phyloP scores from a whole-genome alignment of 2,329 filamentous ascomycete genomes.

The Pseudophaeomoniella oleicola region DNA sequence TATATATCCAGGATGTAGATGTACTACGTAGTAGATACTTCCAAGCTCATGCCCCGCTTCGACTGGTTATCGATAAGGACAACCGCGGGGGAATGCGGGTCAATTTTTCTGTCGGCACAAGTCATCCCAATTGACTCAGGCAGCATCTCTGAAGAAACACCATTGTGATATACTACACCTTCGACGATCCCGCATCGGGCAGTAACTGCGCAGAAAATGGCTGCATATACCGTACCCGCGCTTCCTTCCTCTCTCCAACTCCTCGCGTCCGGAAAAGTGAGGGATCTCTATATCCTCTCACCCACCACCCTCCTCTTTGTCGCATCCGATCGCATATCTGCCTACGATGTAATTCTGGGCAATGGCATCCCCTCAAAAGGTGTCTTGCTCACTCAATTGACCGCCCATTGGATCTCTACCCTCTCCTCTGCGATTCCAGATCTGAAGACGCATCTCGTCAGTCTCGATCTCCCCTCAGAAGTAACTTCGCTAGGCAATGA shows the following conservation, averaged over 20 bases:
- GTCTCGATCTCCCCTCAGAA: conserved; percentile 38
- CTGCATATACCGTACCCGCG: neutral
- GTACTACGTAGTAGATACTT: no score
- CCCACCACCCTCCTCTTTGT: conserved; percentile 63
- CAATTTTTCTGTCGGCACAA: no score
- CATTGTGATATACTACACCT: no score
- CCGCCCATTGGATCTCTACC: conserved; percentile 53
- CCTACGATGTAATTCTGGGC: conserved; percentile 81
- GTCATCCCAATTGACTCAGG: no score
- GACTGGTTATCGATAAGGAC: no score
- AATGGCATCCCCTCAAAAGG: conserved; percentile 62
- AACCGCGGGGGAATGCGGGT: no score
- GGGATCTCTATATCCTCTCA: conserved; percentile 65
- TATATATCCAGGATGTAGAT: no score
- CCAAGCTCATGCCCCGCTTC: no score
- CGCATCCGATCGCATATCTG: conserved; percentile 80
- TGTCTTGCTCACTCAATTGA: conserved; percentile 51
- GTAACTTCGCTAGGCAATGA: conserved; percentile 18
- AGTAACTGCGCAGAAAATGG: no score
- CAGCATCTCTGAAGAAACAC: no score
- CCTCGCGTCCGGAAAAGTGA: conserved; percentile 57
- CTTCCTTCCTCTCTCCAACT: conserved; percentile 23
- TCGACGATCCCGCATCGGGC: no score
- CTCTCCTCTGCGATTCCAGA: conserved; percentile 40
- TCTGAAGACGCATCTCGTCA: conserved; percentile 50